Evolutionary conservation across 805 yeast genomes (phyloP).

Genomic region (Lipomyces yamanashiensis): DNA sequence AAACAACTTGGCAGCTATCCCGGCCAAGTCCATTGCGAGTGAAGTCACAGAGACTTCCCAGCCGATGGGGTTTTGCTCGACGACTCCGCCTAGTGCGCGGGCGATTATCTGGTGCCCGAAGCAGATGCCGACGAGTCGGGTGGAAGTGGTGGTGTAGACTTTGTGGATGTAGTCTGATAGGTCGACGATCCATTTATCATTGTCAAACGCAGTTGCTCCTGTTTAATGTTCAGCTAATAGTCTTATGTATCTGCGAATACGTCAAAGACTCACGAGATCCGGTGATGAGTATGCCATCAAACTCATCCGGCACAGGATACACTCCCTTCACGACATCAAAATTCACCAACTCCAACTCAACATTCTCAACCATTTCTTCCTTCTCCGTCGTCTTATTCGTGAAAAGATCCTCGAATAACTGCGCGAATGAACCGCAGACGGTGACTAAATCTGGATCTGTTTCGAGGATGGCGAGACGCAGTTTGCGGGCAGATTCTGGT

Average conservation of each 20-base stretch:
- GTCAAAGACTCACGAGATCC: conserved; percentile 44
- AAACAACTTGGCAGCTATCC: conserved; percentile 47
- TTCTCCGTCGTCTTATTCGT: conserved; percentile 38
- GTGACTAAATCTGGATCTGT: conserved; percentile 43
- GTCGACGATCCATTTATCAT: conserved; percentile 45
- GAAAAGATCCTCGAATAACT: conserved; percentile 42
- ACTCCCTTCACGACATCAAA: conserved; percentile 44
- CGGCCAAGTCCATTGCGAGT: conserved; percentile 51
- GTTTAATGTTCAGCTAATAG: not conserved
- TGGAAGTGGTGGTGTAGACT: conserved; percentile 4
- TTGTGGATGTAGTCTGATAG: conserved; percentile 42
- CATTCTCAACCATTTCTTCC: conserved; percentile 28
- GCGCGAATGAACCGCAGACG: conserved; percentile 45
- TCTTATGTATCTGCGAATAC: not conserved
- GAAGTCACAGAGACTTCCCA: conserved; percentile 73
- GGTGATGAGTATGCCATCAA: conserved; percentile 46
- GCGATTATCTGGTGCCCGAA: conserved; percentile 86
- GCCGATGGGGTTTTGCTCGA: conserved; percentile 62
- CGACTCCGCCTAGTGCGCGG: conserved; percentile 65
- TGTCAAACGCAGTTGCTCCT: conserved; percentile 43
- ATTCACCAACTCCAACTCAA: conserved; percentile 20
- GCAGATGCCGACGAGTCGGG: conserved; percentile 65
- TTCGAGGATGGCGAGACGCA: conserved; percentile 45
- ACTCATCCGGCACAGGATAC: conserved; percentile 39
- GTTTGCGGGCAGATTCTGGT: not conserved